Conservation (phyloP, 805 yeast genomes). For the Citeromyces nyonsensis region DNA sequence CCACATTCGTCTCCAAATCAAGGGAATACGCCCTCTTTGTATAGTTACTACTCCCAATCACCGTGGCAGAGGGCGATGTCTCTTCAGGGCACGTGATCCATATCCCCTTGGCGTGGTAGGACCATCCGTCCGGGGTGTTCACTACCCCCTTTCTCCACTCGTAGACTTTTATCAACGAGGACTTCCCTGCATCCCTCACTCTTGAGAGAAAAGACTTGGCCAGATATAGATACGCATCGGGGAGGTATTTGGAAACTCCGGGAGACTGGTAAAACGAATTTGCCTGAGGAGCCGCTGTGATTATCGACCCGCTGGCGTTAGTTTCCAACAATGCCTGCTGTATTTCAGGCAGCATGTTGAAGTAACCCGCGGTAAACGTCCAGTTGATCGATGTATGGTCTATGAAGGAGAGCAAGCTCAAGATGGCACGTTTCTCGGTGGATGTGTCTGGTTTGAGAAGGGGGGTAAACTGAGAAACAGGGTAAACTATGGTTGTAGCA, state of each 20-base stretch:
- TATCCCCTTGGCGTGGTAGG: slow-evolving; percentile 93
- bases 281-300: slow-evolving; percentile 88
- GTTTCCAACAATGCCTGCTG: slow-evolving; percentile 40
- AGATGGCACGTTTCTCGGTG: slow-evolving; percentile 66
- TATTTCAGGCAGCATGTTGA: slow-evolving; percentile 74
- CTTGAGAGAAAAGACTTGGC: slow-evolving; percentile 53
- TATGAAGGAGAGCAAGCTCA: slow-evolving; percentile 41
- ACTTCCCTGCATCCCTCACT: slow-evolving; percentile 24
- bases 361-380: slow-evolving; percentile 94
- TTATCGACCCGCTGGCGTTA: slow-evolving; percentile 48
- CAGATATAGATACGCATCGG: slow-evolving; percentile 72
- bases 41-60: slow-evolving; percentile 88
- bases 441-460: slow-evolving; percentile 48
- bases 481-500: slow-evolving; percentile 64
- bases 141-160: slow-evolving; percentile 89
- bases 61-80: slow-evolving; percentile 50
- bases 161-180: slow-evolving; percentile 31
- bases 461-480: slow-evolving; percentile 86
- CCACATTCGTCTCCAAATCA: slow-evolving; percentile 81
- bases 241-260: slow-evolving; percentile 71
- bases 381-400: slow-evolving; percentile 45
- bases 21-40: slow-evolving; percentile 78
- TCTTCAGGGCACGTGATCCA: slow-evolving; percentile 62
- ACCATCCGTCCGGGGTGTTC: slow-evolving; percentile 79
- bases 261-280: slow-evolving; percentile 81